Evolutionary conservation across 441 rosid species (phyloP).

Genomic region (Bruguiera hainesii): DNA sequence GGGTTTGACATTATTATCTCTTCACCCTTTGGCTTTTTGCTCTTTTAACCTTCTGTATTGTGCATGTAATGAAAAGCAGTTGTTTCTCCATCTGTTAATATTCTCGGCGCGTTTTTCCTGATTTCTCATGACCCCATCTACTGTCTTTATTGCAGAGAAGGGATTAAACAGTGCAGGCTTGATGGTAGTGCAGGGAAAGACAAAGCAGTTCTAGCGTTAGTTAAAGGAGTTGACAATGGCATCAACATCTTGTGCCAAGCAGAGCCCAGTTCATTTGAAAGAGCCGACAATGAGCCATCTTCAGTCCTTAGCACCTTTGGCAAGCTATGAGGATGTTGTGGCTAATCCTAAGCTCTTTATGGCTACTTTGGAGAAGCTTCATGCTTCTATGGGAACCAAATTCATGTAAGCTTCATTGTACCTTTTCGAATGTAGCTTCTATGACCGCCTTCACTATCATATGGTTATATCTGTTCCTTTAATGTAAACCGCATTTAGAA

Average conservation of each 20-base stretch:
- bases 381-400: slow-evolving; percentile 75
- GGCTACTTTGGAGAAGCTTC: slow-evolving; percentile 73
- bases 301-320: slow-evolving; percentile 56
- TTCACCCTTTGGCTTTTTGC: slow-evolving; percentile 18
- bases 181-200: slow-evolving; percentile 31
- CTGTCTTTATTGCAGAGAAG: slow-evolving; percentile 19
- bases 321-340: slow-evolving; percentile 65
- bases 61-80: slow-evolving; percentile 8
- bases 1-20: slow-evolving; percentile 16
- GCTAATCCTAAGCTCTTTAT: slow-evolving; percentile 56
- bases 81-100: slow-evolving; percentile 2
- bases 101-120: slow-evolving; percentile 16
- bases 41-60: slow-evolving; percentile 9
- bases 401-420: slow-evolving; percentile 58
- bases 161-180: slow-evolving; percentile 25
- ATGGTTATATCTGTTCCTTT: not conserved
- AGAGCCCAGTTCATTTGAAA: slow-evolving; percentile 46
- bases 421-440: not conserved
- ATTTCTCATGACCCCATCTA: not conserved
- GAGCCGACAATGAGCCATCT: slow-evolving; percentile 38
- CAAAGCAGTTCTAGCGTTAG: slow-evolving; percentile 12
- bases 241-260: slow-evolving; percentile 71
- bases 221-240: slow-evolving; percentile 50
- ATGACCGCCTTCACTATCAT: not conserved
- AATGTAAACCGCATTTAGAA: no score